A percentile compares a stretch with the other conserved stretches of the same genome.
These are phyloP conservation scores for Tolypocladium ovalisporum DNA, from an alignment of 2,329 filamentous ascomycete genomes.

Conservation along the genomic window DNA sequence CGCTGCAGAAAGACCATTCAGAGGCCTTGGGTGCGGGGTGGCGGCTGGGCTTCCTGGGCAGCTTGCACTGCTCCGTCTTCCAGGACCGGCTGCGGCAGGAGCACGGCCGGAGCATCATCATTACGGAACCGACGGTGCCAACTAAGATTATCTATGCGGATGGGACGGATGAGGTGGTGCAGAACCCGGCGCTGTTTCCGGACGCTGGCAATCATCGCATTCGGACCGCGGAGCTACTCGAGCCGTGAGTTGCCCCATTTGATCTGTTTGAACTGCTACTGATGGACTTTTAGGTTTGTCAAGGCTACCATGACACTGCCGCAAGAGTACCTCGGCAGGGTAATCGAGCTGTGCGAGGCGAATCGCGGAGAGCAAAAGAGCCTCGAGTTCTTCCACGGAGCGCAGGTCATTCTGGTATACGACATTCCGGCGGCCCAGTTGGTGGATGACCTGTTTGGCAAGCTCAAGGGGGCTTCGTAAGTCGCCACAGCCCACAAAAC, in stretches of 20 bases:
- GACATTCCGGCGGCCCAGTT: constrained; percentile 78
- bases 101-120: constrained; percentile 89
- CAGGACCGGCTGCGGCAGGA: constrained; percentile 91
- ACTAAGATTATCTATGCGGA: constrained; percentile 74
- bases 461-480: constrained; percentile 74
- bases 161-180: constrained; percentile 67
- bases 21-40: constrained; percentile 91
- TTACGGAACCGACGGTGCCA: constrained; percentile 90
- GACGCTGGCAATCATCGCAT: constrained; percentile 44
- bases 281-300: constrained; percentile 45
- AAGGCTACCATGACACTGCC: constrained; percentile 79
- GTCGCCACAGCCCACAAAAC: constrained; percentile 4
- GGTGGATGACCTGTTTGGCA: constrained; percentile 95
- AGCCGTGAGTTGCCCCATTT: constrained; percentile 31
- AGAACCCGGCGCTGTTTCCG: constrained; percentile 82
- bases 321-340: constrained; percentile 85
- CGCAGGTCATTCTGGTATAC: constrained; percentile 92
- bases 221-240: constrained; percentile 33
- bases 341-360: constrained; percentile 87
- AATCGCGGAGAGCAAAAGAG: constrained; percentile 82
- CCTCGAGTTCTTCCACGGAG: constrained; percentile 81
- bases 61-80: constrained; percentile 96
- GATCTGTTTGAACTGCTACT: not conserved
- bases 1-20: constrained; percentile 85
- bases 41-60: constrained; percentile 91